Percentiles rank a stretch among this genome's conserved stretches.
Conservation (phyloP, 371 early-diverging fungal species). For the Chytridium lagenaria region DNA sequence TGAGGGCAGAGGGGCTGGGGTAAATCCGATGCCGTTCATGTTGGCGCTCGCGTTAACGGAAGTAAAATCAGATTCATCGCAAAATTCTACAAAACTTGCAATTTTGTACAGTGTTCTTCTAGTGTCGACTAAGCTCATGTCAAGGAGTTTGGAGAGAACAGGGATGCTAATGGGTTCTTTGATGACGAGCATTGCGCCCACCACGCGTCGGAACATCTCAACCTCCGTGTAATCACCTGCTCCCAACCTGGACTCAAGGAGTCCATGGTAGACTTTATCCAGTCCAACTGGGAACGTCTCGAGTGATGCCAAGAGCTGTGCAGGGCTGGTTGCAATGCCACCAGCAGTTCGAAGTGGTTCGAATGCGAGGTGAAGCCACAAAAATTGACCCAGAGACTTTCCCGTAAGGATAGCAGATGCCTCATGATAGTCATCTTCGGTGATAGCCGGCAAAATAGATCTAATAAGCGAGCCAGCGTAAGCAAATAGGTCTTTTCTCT, state of each 20-base stretch:
- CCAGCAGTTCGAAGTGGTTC: slow-evolving; percentile 19
- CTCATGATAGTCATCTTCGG: slow-evolving; percentile 21
- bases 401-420: slow-evolving; percentile 6
- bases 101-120: not conserved
- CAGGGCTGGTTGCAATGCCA: not conserved
- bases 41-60: not conserved
- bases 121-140: not conserved
- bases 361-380: slow-evolving; percentile 32
- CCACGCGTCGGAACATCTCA: slow-evolving; percentile 9
- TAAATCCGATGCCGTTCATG: no score
- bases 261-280: slow-evolving; percentile 8
- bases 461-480: not conserved
- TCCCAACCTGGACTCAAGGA: slow-evolving; percentile 2
- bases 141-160: slow-evolving; percentile 17
- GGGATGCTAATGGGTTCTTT: slow-evolving; percentile 19
- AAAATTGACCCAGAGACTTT: slow-evolving; percentile 22
- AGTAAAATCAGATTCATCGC: not conserved
- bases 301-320: not conserved
- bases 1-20: not conserved
- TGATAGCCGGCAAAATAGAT: not conserved
- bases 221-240: not conserved
- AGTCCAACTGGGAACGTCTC: slow-evolving; percentile 26
- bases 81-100: slow-evolving; percentile 13
- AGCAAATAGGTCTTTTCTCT: slow-evolving; percentile 21
- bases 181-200: slow-evolving; percentile 16